Percentiles rank a stretch among this genome's conserved stretches.
Conservation (phyloP, 2,329 filamentous ascomycete genomes). For the Neonectria faginata region DNA sequence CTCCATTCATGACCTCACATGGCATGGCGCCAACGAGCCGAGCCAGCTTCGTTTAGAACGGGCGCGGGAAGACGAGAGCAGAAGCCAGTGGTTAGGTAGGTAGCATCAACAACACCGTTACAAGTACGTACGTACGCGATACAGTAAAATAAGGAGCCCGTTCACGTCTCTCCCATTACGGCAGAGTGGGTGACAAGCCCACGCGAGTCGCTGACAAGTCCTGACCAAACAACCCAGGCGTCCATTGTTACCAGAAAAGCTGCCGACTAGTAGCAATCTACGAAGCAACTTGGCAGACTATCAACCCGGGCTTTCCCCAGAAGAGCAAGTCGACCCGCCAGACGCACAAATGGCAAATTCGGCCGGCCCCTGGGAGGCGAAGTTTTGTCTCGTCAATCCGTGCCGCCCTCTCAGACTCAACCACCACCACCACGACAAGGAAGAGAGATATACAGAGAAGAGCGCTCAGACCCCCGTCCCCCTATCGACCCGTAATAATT, state of each 20-base stretch:
- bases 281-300: too few relatives aligned
- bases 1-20: not conserved
- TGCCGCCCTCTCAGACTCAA: not conserved
- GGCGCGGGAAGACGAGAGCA: not conserved
- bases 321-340: constrained; percentile 8
- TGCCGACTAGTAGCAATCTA: too few relatives aligned
- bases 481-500: constrained; percentile 10
- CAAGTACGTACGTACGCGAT: not conserved
- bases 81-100: not conserved
- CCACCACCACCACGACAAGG: not conserved
- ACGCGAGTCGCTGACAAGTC: not conserved
- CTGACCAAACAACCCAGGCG: not conserved
- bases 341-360: constrained; percentile 2
- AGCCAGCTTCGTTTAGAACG: not conserved
- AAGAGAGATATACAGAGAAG: not conserved
- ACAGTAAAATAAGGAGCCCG: not conserved
- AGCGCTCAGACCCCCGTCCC: not conserved
- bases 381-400: too few relatives aligned
- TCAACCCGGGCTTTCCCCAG: not conserved
- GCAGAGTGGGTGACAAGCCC: not conserved
- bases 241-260: too few relatives aligned
- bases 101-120: not conserved
- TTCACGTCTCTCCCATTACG: not conserved
- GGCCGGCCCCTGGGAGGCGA: not conserved
- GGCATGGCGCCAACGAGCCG: not conserved